Evolutionary conservation across 192 early-diverging fungal genomes (phyloP).

Genomic region (Podila clonocystis): DNA sequence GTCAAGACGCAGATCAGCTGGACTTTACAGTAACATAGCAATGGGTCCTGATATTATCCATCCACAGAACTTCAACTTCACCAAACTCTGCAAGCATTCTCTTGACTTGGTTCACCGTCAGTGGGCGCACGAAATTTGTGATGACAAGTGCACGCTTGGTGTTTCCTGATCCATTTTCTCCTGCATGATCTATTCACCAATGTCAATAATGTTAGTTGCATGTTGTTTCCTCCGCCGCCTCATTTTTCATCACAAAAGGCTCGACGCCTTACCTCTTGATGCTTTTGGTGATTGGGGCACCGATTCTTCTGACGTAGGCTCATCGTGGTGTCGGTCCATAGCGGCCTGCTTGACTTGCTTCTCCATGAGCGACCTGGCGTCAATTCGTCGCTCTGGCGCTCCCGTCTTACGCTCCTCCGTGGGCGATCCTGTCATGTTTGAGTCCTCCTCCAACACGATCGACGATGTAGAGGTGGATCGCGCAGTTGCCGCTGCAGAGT

Average conservation of each 20-base stretch:
- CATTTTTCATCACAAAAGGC: background rate
- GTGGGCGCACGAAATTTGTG: constrained; percentile 69
- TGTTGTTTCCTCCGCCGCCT: no score
- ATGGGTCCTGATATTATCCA: constrained; percentile 71
- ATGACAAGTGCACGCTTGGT: constrained; percentile 52
- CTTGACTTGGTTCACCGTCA: constrained; percentile 57
- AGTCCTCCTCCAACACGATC: background rate
- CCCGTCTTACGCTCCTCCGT: constrained; percentile 1
- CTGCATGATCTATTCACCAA: no score
- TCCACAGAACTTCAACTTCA: constrained; percentile 64
- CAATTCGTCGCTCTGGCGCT: constrained; percentile 7
- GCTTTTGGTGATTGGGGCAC: background rate
- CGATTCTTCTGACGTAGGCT: background rate
- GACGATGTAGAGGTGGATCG: constrained; percentile 3
- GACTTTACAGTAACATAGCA: constrained; percentile 68
- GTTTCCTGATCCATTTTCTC: background rate
- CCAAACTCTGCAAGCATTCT: constrained; percentile 60
- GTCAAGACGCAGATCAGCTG: background rate
- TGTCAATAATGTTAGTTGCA: no score
- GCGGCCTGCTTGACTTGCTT: constrained; percentile 31
- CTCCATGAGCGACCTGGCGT: constrained; percentile 39
- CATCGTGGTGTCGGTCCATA: constrained; percentile 23
- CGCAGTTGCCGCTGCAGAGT: background rate
- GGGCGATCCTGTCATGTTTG: constrained; percentile 6
- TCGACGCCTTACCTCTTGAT: background rate